Percentiles rank a stretch among this genome's conserved stretches.
These are phyloP conservation scores for Termitomyces sp. DNA, from an alignment of 768 basidiomycete genomes.

Conservation along the genomic window DNA sequence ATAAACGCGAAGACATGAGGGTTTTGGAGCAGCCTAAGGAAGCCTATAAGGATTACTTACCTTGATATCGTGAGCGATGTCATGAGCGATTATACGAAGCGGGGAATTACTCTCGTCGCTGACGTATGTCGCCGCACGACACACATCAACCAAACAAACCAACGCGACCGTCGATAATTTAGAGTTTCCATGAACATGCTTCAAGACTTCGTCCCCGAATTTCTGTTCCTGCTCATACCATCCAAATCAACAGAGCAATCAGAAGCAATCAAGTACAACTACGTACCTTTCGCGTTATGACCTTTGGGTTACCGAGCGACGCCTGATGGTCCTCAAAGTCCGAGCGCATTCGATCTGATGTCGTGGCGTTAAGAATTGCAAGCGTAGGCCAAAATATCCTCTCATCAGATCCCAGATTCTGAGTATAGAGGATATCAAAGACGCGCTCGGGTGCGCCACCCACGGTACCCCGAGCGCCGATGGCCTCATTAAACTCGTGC, in stretches of 20 bases:
- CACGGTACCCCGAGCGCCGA: constrained; percentile 56
- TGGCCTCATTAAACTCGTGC: constrained; percentile 70
- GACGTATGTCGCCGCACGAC: constrained; percentile 62
- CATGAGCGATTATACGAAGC: constrained; percentile 59
- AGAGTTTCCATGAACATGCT: constrained; percentile 48
- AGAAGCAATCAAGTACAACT: not conserved
- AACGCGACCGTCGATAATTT: constrained; percentile 66
- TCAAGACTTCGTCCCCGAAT: constrained; percentile 61
- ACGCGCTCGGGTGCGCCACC: constrained; percentile 86
- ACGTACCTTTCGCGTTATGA: constrained; percentile 33
- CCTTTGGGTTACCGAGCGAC: constrained; percentile 17
- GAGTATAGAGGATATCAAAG: constrained; percentile 73
- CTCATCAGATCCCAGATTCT: constrained; percentile 40
- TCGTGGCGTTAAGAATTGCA: constrained; percentile 67
- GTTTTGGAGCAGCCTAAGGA: not conserved
- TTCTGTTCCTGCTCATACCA: constrained; percentile 39
- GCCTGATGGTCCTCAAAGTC: constrained; percentile 60
- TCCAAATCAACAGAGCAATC: not conserved
- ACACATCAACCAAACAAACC: constrained; percentile 74
- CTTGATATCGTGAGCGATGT: constrained; percentile 80
- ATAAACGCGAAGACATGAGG: not conserved
- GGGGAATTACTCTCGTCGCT: constrained; percentile 53
- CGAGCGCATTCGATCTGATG: constrained; percentile 64
- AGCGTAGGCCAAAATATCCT: constrained; percentile 77
- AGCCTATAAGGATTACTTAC: constrained; percentile 28